These are phyloP conservation scores for Bromus sterilis DNA, from an alignment of 176 grass and related monocot species.

Conservation along the genomic window DNA sequence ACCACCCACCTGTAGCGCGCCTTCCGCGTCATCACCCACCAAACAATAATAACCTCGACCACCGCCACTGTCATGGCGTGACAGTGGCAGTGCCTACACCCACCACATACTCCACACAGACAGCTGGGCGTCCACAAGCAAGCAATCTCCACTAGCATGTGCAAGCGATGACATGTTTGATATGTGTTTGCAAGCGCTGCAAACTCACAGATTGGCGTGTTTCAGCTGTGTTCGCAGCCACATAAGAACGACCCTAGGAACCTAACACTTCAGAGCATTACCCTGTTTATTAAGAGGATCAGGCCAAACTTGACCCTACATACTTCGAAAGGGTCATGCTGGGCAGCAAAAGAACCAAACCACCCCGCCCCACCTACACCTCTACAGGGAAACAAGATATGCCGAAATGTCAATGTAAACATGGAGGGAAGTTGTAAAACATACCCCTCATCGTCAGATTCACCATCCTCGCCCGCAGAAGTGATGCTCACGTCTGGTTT, in stretches of 20 bases:
- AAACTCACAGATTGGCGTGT: not conserved
- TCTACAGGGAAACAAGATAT: not conserved
- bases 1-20: not conserved
- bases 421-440: conserved; percentile 10
- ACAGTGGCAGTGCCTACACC: not conserved
- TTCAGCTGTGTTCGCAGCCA: not conserved
- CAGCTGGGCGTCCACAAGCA: not conserved
- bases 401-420: not conserved
- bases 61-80: not conserved
- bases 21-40: not conserved
- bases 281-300: not conserved
- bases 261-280: not conserved
- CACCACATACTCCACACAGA: not conserved
- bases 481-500: conserved; percentile 80
- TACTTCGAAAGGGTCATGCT: not conserved
- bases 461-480: conserved; percentile 58
- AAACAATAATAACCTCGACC: not conserved
- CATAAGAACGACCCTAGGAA: not conserved
- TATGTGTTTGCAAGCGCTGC: not conserved
- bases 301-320: not conserved
- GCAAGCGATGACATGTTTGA: not conserved
- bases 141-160: not conserved
- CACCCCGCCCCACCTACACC: not conserved
- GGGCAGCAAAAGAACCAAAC: not conserved
- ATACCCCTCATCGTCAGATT: conserved; percentile 77